Evolutionary conservation across 371 early-diverging fungal genomes (phyloP), one percentile per base, ranked within the genome.

Genomic region (Mucor irregularis): DNA sequence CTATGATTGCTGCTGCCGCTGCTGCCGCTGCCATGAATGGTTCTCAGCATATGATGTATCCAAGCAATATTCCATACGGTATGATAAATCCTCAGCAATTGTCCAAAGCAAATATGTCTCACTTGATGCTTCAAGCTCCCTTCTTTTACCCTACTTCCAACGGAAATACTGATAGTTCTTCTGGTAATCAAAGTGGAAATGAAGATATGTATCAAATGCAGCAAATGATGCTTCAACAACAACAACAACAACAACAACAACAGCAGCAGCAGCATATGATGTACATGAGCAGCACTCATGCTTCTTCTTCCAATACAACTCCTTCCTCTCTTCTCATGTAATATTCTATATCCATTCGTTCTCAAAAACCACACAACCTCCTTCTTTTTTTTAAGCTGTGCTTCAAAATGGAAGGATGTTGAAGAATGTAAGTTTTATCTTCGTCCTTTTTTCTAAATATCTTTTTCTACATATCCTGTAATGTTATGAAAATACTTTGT

Each of bases 71-170:
- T 35, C 43, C 55, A 6, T 56, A 60, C 47, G 52, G 34, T 5
- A 58, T 52, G 39, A 46, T 52, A 10, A 52, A 52, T 17, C 61
- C 34, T 31, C 56, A 50, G 16, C 58, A 50, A 17, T 37, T 51
- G 21, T 25, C 38, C 11, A 64, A 62, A 19, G 29, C 52, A 5
- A 55, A 58, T 47, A 59, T 59, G 50, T 49, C 51, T 29, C 54
- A 63, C 24, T 39, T 58, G 21, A 64, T 64, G 64, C 54, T 65
- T 37, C 65, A 65, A 52, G 65, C 61, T 34, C 57, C 66, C 16
- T 61, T 61, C 31, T 61, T 51, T 42, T 61, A 61, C 46, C 52
- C 60, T 34, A 50, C 35, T 14, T 16, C 29, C 17, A 31, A 30
- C 16, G 30, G 29, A 11, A 25, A n/a, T 28, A 37, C 24, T 26